Percentiles rank a stretch among this genome's conserved stretches.
phyloP scores from a whole-genome alignment of 2,329 filamentous ascomycete genomes.

The Westerdykella sp. region DNA sequence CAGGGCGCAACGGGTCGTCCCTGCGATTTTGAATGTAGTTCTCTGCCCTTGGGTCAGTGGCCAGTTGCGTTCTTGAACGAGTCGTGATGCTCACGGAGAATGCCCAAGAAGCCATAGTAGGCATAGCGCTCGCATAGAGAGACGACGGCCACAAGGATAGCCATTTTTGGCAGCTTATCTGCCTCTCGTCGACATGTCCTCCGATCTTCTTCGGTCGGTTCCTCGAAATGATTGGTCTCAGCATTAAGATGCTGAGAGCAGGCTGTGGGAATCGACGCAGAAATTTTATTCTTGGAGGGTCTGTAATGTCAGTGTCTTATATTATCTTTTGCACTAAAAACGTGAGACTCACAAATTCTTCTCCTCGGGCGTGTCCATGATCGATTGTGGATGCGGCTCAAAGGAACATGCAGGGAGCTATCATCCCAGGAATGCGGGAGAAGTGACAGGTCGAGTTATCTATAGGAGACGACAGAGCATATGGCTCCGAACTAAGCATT shows the following conservation, averaged over 20 bases:
- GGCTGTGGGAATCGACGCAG: neutral
- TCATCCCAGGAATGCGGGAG: too few species aligned
- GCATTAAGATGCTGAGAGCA: constrained; percentile 1
- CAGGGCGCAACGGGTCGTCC: constrained; percentile 1
- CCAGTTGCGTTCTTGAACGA: constrained; percentile 1
- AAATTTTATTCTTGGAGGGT: neutral
- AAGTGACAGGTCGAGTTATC: too few species aligned
- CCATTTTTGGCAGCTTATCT: constrained; percentile 1
- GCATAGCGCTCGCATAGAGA: constrained; percentile 1
- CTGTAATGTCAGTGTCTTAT: neutral
- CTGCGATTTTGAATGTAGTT: constrained; percentile 1
- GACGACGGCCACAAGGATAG: constrained; percentile 1
- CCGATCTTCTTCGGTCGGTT: constrained; percentile 1
- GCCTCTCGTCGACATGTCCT: constrained; percentile 1
- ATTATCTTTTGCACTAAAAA: too few species aligned
- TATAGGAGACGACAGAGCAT: too few species aligned
- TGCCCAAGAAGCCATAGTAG: constrained; percentile 1
- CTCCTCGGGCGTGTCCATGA: too few species aligned
- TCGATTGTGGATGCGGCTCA: too few species aligned
- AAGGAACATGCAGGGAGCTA: too few species aligned
- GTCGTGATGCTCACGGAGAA: constrained; percentile 1
- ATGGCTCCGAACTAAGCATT: too few species aligned
- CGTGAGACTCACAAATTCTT: too few species aligned
- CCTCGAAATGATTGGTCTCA: constrained; percentile 1
- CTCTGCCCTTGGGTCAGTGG: constrained; percentile 1